Percentiles rank a stretch among this genome's conserved stretches.
Evolutionary conservation across 2,329 filamentous ascomycete species (phyloP).

Genomic region (Fusarium torulosum): DNA sequence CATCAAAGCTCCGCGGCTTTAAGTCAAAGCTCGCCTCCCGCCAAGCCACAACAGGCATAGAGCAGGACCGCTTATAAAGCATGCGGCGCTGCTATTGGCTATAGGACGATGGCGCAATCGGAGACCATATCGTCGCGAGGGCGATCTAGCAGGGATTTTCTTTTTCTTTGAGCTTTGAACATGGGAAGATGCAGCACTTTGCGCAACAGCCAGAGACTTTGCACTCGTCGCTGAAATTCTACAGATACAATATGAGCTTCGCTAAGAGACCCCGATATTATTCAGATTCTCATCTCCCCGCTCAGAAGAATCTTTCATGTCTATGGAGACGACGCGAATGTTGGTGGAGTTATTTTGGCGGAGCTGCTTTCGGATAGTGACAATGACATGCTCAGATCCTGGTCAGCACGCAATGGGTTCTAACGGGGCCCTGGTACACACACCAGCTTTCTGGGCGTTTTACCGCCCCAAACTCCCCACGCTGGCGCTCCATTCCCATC

Average conservation of each 20-base stretch:
- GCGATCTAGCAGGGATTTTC: slow-evolving; percentile 24
- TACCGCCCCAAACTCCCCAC: slow-evolving; percentile 37
- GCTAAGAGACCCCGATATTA: not conserved
- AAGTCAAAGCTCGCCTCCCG: slow-evolving; percentile 12
- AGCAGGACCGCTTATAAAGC: slow-evolving; percentile 24
- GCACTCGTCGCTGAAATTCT: not conserved
- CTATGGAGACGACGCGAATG: slow-evolving; percentile 30
- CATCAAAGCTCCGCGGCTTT: slow-evolving; percentile 16
- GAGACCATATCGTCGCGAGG: slow-evolving; percentile 40
- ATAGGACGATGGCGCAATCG: slow-evolving; percentile 45
- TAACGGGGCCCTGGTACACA: slow-evolving; percentile 15
- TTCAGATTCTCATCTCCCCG: not conserved
- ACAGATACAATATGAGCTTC: no score
- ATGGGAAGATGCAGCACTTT: slow-evolving; percentile 9
- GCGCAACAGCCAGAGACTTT: not conserved
- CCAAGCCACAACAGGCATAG: slow-evolving; percentile 28
- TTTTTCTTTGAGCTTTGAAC: slow-evolving; percentile 4
- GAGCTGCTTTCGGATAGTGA: slow-evolving; percentile 34
- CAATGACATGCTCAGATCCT: slow-evolving; percentile 49
- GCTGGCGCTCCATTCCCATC: slow-evolving; percentile 5
- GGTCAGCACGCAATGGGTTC: slow-evolving; percentile 48
- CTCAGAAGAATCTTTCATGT: not conserved
- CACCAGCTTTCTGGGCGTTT: slow-evolving; percentile 7
- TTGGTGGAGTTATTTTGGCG: slow-evolving; percentile 32
- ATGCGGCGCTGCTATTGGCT: slow-evolving; percentile 1